A percentile compares a stretch with the other conserved stretches of the same genome.
Conservation (phyloP, 495 filamentous ascomycete species). For the Neurospora tetrasperma region DNA sequence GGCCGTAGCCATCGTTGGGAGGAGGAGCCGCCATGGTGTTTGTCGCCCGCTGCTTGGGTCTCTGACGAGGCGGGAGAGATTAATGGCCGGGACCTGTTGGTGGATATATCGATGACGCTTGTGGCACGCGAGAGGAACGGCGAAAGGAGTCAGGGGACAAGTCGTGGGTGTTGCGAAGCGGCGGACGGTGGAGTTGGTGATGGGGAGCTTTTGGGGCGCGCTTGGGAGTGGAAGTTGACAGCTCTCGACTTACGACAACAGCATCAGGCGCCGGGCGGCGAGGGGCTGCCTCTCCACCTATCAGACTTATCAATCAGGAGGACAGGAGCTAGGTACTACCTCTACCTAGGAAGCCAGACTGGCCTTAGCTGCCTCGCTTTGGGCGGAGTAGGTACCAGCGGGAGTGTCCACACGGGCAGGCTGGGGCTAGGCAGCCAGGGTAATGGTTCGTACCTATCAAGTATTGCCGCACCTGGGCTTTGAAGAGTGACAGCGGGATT, state of each 20-base stretch:
- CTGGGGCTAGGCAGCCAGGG: neutral
- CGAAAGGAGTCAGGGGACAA: neutral
- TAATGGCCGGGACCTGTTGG: neutral
- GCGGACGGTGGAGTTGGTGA: neutral
- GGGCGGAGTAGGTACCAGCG: neutral
- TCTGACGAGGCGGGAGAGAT: neutral
- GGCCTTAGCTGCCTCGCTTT: neutral
- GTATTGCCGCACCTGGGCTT: neutral
- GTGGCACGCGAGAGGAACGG: neutral
- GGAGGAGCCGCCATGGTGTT: constrained; percentile 37
- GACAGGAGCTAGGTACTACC: neutral
- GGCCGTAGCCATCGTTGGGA: constrained; percentile 46
- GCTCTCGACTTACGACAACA: constrained; percentile 1
- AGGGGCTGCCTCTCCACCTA: neutral
- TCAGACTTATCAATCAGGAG: neutral
- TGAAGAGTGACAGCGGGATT: neutral
- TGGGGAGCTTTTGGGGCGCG: neutral
- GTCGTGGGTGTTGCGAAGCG: neutral
- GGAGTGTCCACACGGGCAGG: neutral
- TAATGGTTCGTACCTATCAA: neutral
- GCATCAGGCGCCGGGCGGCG: neutral
- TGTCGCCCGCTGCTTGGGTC: constrained; percentile 11
- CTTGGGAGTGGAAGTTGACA: neutral
- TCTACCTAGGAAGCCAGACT: neutral
- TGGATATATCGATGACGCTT: neutral